Base-by-base conservation (phyloP, 2,329 filamentous ascomycete species). In the Herpomyces periplanetae region DNA sequence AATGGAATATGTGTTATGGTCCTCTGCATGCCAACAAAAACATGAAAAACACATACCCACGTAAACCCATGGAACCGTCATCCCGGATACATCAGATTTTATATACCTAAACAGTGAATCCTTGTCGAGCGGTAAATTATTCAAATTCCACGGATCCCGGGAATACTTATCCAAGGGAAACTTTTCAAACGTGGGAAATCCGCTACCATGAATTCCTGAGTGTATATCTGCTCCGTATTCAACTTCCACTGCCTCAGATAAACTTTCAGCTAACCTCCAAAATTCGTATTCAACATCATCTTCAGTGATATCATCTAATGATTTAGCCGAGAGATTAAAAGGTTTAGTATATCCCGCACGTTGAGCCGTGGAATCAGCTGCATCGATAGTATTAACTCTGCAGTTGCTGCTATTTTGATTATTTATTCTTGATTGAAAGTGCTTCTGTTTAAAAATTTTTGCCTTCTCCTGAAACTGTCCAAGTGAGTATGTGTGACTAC, bases 11-110 rank as follows among this genome's bases (percentile, higher is more conserved):
- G 80, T 63, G 34, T 87, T 88, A 33, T 96, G 80, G 31, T 96
- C 80, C 33, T 96, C 80, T 26, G 87, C 88, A 36, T 96, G 80
- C 80, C 80, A 96, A 38, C 80, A 96, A 33, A 96, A 96, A 0
- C 80, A 91, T 0, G 80, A 96, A 35, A 96, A 96, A 15, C 85
- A 84, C 80, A 96, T 96, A 25, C 80, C 80, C 3, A 96, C 80
- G 33, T 96, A 96, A 3, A 96, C 57, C 80, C 80, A 96, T 1
- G 80, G 80, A 4, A 96, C 75, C 0, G 80, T 96, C 80, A 96
- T 96, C 14, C 80, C 80, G 2, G 80, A 91, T 20, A 96, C 84
- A 33, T 96, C 80, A 0, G 75, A 69, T 36, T 91, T 91, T 45
- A 96, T 91, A 30, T 96, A 68, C 18, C 75, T 56, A 43, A 96